A percentile compares a stretch with the other conserved stretches of the same genome.
Conservation (phyloP, 495 filamentous ascomycete genomes). For the Penicillium parvum region DNA sequence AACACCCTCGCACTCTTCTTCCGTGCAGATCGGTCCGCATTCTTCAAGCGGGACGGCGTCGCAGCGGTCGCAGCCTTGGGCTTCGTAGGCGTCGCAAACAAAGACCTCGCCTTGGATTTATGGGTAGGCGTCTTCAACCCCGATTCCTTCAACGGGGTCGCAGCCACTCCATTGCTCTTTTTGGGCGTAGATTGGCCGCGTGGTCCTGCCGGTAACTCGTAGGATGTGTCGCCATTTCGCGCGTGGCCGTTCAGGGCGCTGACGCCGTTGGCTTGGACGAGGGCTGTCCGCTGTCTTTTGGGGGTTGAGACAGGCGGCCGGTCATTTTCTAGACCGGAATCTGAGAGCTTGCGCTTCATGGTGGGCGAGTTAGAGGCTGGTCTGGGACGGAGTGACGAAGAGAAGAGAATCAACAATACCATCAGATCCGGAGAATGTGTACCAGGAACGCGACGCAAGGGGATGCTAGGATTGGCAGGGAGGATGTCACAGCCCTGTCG, state of each 20-base stretch:
- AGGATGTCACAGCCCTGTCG: too few species aligned
- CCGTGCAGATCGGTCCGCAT: slow-evolving; percentile 77
- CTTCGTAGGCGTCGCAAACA: slow-evolving; percentile 41
- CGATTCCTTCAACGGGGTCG: slow-evolving; percentile 37
- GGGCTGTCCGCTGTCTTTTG: slow-evolving; percentile 33
- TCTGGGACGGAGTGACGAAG: slow-evolving; percentile 9
- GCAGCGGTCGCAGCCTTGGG: slow-evolving; percentile 24
- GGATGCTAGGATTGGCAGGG: slow-evolving; percentile 6
- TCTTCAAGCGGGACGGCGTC: slow-evolving; percentile 56
- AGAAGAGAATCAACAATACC: slow-evolving; percentile 34
- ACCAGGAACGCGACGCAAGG: slow-evolving; percentile 29
- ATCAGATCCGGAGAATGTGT: slow-evolving; percentile 35
- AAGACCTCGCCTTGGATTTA: slow-evolving; percentile 34
- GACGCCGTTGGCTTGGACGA: slow-evolving; percentile 26
- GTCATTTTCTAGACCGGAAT: slow-evolving; percentile 34
- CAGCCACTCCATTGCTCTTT: slow-evolving; percentile 30
- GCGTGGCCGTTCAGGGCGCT: slow-evolving; percentile 25
- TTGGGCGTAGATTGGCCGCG: slow-evolving; percentile 34
- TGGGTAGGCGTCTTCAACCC: slow-evolving; percentile 44
- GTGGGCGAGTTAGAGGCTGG: slow-evolving; percentile 16
- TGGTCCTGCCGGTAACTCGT: slow-evolving; percentile 29
- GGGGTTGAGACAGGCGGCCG: slow-evolving; percentile 38
- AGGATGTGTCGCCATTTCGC: slow-evolving; percentile 20
- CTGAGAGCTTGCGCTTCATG: slow-evolving; percentile 48
- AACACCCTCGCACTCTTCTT: slow-evolving; percentile 76